phyloP scores from a whole-genome alignment of 805 yeast genomes.

The Lipomyces lipofer region DNA sequence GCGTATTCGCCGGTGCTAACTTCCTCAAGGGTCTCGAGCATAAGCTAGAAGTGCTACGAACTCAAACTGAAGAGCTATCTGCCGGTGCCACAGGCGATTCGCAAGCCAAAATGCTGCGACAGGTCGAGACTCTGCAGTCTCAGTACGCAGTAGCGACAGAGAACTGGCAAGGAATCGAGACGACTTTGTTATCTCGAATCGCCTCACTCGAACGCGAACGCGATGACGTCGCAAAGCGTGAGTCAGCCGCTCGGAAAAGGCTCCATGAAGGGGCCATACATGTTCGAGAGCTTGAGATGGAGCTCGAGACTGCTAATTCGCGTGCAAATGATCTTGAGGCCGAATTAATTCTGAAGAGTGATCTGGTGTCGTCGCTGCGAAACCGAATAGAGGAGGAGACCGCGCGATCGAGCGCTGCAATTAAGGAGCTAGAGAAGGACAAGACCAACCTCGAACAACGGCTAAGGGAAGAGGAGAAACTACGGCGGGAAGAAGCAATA shows the following conservation, averaged over 20 bases:
- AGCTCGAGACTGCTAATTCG: slow-evolving; percentile 14
- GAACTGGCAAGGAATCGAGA: slow-evolving; percentile 81
- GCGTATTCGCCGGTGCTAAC: slow-evolving; percentile 37
- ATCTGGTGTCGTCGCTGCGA: slow-evolving; percentile 22
- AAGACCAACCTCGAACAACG: slow-evolving; percentile 25
- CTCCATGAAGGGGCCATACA: slow-evolving; percentile 12
- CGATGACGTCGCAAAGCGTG: slow-evolving; percentile 42
- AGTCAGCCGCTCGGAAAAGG: slow-evolving; percentile 26
- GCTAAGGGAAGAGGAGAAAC: slow-evolving; percentile 29
- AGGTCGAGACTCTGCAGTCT: slow-evolving; percentile 59
- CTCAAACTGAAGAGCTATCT: slow-evolving; percentile 54
- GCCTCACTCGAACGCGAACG: slow-evolving; percentile 49
- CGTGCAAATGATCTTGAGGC: slow-evolving; percentile 22
- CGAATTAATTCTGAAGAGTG: slow-evolving; percentile 18
- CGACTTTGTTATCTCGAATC: slow-evolving; percentile 54
- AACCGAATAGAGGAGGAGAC: slow-evolving; percentile 24
- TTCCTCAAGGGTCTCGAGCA: slow-evolving; percentile 65
- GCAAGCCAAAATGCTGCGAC: slow-evolving; percentile 43
- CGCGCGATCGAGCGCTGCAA: slow-evolving; percentile 16
- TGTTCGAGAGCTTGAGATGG: slow-evolving; percentile 10
- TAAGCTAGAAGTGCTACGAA: slow-evolving; percentile 66
- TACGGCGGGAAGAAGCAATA: slow-evolving; percentile 25
- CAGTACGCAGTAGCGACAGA: slow-evolving; percentile 76
- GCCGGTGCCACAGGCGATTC: slow-evolving; percentile 37
- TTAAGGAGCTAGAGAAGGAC: slow-evolving; percentile 33